phyloP scores from a whole-genome alignment of 495 filamentous ascomycete species.

The Margaritispora aquatica region DNA sequence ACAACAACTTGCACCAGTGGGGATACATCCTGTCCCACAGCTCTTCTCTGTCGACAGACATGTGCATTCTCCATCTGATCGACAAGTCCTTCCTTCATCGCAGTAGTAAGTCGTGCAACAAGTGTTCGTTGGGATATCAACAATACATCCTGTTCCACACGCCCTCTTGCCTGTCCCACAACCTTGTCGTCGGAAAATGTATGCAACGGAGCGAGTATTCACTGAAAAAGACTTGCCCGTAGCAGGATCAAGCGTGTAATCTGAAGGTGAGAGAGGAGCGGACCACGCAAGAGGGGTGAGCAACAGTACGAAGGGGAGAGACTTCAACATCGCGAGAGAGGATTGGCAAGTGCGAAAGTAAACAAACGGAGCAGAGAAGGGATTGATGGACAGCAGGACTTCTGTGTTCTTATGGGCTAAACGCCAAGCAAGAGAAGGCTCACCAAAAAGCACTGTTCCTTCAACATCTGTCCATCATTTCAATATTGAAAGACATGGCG shows the following conservation, averaged over 20 bases:
- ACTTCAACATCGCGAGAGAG: not conserved
- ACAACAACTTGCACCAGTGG: not conserved
- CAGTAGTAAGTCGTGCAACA: not conserved
- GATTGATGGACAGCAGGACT: not conserved
- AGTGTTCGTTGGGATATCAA: not conserved
- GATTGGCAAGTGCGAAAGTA: not conserved
- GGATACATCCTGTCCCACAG: not conserved
- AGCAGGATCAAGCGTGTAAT: not conserved
- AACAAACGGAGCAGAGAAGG: not conserved
- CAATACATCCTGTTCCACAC: not conserved
- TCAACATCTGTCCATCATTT: too few species aligned
- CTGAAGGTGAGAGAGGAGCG: not conserved
- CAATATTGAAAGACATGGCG: not conserved
- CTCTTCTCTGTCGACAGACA: not conserved
- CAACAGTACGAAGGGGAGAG: not conserved
- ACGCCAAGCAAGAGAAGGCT: not conserved
- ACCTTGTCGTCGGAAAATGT: not conserved
- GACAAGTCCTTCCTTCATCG: not conserved
- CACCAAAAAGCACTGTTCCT: not conserved
- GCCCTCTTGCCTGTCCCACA: not conserved
- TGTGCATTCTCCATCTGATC: not conserved
- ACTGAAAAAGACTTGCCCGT: not conserved
- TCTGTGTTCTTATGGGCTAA: not conserved
- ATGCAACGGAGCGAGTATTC: not conserved
- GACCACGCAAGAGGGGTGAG: not conserved